A percentile compares a stretch with the other conserved stretches of the same genome.
phyloP scores from a whole-genome alignment of 2,329 filamentous ascomycete genomes.

The Verticillium dahliae region DNA sequence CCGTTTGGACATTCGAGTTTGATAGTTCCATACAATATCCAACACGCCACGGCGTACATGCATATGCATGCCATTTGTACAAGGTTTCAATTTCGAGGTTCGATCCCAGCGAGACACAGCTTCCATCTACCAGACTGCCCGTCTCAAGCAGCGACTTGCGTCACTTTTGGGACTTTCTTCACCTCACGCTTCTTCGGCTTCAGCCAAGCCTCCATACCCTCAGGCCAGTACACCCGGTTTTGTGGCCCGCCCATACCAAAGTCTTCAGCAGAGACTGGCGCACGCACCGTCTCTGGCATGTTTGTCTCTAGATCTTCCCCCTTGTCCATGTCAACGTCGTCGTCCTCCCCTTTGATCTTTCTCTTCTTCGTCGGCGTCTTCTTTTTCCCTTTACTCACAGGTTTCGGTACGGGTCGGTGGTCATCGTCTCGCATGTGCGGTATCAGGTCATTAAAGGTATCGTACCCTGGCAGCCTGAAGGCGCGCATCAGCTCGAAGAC shows the following conservation, averaged over 20 bases:
- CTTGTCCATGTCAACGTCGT: constrained; percentile 25
- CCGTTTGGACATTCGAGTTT: no score
- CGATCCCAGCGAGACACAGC: no score
- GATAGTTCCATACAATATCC: no score
- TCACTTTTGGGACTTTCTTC: background rate
- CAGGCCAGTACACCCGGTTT: constrained; percentile 82
- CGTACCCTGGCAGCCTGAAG: constrained; percentile 75
- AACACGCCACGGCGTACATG: no score
- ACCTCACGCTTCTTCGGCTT: constrained; percentile 58
- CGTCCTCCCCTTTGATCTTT: constrained; percentile 25
- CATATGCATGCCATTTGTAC: no score
- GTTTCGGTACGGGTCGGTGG: constrained; percentile 40
- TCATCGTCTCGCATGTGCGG: constrained; percentile 74
- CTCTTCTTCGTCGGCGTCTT: constrained; percentile 24
- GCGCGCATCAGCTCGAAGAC: constrained; percentile 90
- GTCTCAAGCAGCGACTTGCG: background rate
- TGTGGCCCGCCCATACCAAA: constrained; percentile 82
- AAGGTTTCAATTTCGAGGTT: no score
- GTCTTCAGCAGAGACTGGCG: constrained; percentile 56
- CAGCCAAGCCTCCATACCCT: constrained; percentile 86
- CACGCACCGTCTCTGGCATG: constrained; percentile 27
- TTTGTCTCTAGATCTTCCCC: constrained; percentile 33
- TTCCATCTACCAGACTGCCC: background rate
- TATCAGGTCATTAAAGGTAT: constrained; percentile 69
- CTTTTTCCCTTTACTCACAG: constrained; percentile 31